These are phyloP conservation scores for Talaromyces rugulosus DNA, from an alignment of 2,329 filamentous ascomycete genomes.

Conservation along the genomic window DNA sequence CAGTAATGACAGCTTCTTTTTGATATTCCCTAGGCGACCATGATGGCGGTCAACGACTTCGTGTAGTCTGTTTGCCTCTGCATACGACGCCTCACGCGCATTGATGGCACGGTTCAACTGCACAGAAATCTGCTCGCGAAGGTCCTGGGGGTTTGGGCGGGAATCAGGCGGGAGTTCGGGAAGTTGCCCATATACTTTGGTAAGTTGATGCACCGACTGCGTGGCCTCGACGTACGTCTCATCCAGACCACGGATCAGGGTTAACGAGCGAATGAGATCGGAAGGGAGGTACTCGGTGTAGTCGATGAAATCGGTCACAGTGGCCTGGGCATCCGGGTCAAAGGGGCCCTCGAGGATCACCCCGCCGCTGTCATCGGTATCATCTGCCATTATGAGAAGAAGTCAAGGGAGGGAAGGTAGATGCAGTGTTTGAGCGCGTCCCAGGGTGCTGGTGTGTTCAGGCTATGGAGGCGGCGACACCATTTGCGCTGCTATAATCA, in stretches of 20 bases:
- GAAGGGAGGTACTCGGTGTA: slow-evolving; percentile 67
- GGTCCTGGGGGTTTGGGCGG: slow-evolving; percentile 47
- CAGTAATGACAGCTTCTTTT: slow-evolving; percentile 58
- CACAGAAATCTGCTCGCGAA: slow-evolving; percentile 55
- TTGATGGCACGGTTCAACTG: slow-evolving; percentile 52
- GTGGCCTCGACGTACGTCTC: slow-evolving; percentile 41
- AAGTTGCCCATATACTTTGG: slow-evolving; percentile 43
- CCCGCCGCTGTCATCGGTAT: slow-evolving; percentile 38
- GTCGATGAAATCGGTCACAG: slow-evolving; percentile 64
- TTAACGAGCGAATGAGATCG: slow-evolving; percentile 60
- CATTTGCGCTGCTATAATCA: neutral
- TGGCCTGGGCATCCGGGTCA: slow-evolving; percentile 62
- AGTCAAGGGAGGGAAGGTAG: neutral
- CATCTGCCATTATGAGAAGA: slow-evolving; percentile 33
- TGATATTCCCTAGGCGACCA: slow-evolving; percentile 56
- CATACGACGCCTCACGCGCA: slow-evolving; percentile 53
- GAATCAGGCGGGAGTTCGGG: slow-evolving; percentile 46
- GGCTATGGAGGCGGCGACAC: neutral
- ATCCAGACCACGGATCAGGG: slow-evolving; percentile 52
- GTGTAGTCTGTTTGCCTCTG: slow-evolving; percentile 54
- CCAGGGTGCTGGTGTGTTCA: neutral
- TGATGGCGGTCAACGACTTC: slow-evolving; percentile 56
- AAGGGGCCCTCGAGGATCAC: slow-evolving; percentile 46
- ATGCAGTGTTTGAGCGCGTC: neutral
- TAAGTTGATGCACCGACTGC: slow-evolving; percentile 39